Evolutionary conservation across 2,329 filamentous ascomycete species (phyloP), one percentile per base, ranked within the genome.

Genomic region (Ascomycota sp.): DNA sequence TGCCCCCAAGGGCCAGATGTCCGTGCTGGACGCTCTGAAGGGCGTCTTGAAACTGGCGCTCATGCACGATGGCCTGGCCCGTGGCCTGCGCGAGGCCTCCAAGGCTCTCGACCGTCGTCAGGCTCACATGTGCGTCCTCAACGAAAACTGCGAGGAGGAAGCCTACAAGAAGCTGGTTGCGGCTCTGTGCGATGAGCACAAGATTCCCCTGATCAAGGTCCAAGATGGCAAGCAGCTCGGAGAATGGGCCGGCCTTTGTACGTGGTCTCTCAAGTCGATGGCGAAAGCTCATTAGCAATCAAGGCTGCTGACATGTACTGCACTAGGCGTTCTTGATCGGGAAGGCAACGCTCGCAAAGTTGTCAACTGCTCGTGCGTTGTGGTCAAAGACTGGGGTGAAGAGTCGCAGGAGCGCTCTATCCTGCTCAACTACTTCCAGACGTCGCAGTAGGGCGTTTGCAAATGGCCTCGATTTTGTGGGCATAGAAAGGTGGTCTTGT

Each of bases 381-480:
- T 98, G 43, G 89, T 98, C 56, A 86, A 89, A 71, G 84, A 98
- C 65, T 98, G 89, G 89, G 89, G 89, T 73, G 89, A 95, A 75
- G 89, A 98, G 72, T 91, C 80, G 48, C 84, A 92, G 69, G 89
- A 98, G 76, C 84, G 89, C 58, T 82, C 76, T 56, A 83, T 95
- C 64, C 80, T 98, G 59, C 82, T 98, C 63, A 92, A 98, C 78
- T 98, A 98, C 80, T 95, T 98, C 84, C 80, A 92, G 71, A 92
- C 83, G 59, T 70, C 74, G 61, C 70, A 74, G 59, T 76, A 74
- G 52, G 32, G 31, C 37, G 39, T 33, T 38, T 37, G 41, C 39
- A 40, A 41, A 43, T 40, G 46, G 50, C 42, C 48, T 51, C 53
- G 42, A 48, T 49, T 45, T 44, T 48, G 51, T 50, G 44, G 45